Conservation (phyloP, 2,329 filamentous ascomycete genomes). For the Penicillium sp. region DNA sequence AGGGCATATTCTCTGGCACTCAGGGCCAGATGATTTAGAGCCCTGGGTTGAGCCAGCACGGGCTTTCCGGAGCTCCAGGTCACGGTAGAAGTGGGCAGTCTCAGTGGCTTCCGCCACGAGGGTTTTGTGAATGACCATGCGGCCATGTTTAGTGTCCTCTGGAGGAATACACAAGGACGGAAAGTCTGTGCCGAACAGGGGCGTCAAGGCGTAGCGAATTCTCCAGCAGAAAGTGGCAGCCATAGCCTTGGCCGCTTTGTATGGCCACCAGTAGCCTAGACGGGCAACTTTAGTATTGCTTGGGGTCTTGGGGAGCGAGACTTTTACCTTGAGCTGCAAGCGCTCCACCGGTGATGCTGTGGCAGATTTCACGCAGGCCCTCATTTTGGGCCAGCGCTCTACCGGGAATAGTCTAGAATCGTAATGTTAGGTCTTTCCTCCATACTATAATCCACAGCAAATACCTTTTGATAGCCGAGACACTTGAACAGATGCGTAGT, state of each 20-base stretch:
- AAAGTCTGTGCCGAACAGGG: slow-evolving; percentile 84
- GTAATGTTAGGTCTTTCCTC: not conserved
- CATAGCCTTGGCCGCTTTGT: slow-evolving; percentile 76
- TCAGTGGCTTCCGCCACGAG: slow-evolving; percentile 55
- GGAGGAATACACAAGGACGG: slow-evolving; percentile 67
- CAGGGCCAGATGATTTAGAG: not conserved
- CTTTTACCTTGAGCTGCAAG: slow-evolving; percentile 78
- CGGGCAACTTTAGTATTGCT: slow-evolving; percentile 3
- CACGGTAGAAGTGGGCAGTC: slow-evolving; percentile 32
- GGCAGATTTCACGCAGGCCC: slow-evolving; percentile 82
- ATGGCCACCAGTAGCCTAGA: slow-evolving; percentile 95
- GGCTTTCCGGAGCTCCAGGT: slow-evolving; percentile 27
- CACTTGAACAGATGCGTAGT: slow-evolving; percentile 96
- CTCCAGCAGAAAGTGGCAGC: slow-evolving; percentile 85
- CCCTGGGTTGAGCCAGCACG: slow-evolving; percentile 8
- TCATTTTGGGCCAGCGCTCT: slow-evolving; percentile 77
- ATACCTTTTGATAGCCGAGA: slow-evolving; percentile 80
- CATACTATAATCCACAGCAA: not conserved
- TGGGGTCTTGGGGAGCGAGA: not conserved
- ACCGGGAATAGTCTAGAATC: slow-evolving; percentile 73
- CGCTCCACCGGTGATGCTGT: slow-evolving; percentile 91
- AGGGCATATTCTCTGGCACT: not conserved
- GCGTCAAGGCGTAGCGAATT: slow-evolving; percentile 82
- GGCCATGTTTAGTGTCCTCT: slow-evolving; percentile 61
- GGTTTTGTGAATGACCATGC: slow-evolving; percentile 63